Evolutionary conservation across 768 basidiomycete genomes (phyloP).

Genomic region (Zangia roseola): DNA sequence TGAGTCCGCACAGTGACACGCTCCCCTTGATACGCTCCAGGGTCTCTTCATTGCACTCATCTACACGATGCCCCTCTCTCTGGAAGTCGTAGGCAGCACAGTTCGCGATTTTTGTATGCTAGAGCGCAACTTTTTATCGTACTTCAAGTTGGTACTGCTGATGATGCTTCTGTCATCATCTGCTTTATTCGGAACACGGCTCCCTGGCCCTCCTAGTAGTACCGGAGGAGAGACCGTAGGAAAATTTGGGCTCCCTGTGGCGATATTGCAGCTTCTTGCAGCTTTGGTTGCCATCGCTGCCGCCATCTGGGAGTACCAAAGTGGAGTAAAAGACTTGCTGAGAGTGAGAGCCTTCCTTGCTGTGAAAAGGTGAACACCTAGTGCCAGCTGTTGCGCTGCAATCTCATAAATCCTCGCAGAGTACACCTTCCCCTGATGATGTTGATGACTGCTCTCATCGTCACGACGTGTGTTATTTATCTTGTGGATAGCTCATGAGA

Average conservation of each 20-base stretch:
- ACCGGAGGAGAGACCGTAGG: slow-evolving; percentile 24
- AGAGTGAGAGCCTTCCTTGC: slow-evolving; percentile 58
- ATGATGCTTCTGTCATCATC: slow-evolving; percentile 64
- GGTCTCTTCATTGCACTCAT: too few relatives aligned
- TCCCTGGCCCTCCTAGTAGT: slow-evolving; percentile 41
- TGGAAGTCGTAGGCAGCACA: slow-evolving; percentile 53
- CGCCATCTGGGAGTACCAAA: slow-evolving; percentile 67
- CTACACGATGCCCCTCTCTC: slow-evolving; percentile 20
- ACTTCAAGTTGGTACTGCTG: slow-evolving; percentile 64
- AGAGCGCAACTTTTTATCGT: slow-evolving; percentile 70
- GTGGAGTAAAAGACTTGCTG: slow-evolving; percentile 54
- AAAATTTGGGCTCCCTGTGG: slow-evolving; percentile 43
- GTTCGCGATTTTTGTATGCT: slow-evolving; percentile 81
- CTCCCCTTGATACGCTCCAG: background rate
- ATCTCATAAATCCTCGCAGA: slow-evolving; percentile 30
- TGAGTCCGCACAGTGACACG: slow-evolving; percentile 17
- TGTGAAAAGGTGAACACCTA: slow-evolving; percentile 47
- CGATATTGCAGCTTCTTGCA: slow-evolving; percentile 51
- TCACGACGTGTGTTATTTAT: slow-evolving; percentile 52
- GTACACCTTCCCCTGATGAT: slow-evolving; percentile 53
- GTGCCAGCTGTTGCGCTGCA: slow-evolving; percentile 5
- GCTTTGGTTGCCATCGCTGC: slow-evolving; percentile 54
- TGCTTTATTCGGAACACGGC: slow-evolving; percentile 57
- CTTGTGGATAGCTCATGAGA: slow-evolving; percentile 34
- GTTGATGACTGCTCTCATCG: slow-evolving; percentile 45